Base-by-base conservation (phyloP, 192 early-diverging fungal genomes). In the Umbelopsis vinacea region DNA sequence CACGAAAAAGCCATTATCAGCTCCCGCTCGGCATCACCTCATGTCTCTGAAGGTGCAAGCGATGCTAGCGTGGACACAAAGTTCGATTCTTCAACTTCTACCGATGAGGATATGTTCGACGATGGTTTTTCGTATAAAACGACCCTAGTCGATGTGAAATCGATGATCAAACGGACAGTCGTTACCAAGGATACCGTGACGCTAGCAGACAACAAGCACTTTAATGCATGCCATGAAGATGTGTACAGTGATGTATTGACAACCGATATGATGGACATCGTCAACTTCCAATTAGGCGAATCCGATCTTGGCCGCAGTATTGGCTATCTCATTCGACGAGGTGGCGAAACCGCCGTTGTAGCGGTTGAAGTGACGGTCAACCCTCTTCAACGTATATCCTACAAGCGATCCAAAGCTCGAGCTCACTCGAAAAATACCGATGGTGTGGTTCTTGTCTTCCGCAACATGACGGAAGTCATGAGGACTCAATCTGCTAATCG, bases 391-490 rank as follows among this genome's bases (percentile, higher is more conserved):
- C 69, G 48, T 11, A 54, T 70, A 6, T 21, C 67, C 0, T 47
- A 69, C 48, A 69, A 69, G 48, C 48, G 45, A 68, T 68, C 67
- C 3, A 52, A 68, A 35, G 48, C 43, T 19, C 40, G 46, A 26
- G 69, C 69, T 14, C 24, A 6, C 17, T 35, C 57, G 2, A 63
- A 63, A 17, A 63, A 35, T 15, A 37, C 29, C 0, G 53, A 70
- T 15, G 69, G 69, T 5, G 53, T 46, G 10, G 69, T 70, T 14
- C 38, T 70, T 70, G 69, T 70, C 15, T 52, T 70, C n/a, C 48
- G 69, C n/a, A 54, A 70, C 33, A 54, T 54, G 69, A 70, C 50
- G 10, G 69, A 70, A 14, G 53, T 70, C 10, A 70, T 54, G 37
- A 24, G 40, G 10, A 54, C 69, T 0, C 48, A 54, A 54, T 17